Evolutionary conservation across 2,329 filamentous ascomycete species (phyloP), one percentile per base, ranked within the genome.

Genomic region (Aaosphaeria pasadenensis): DNA sequence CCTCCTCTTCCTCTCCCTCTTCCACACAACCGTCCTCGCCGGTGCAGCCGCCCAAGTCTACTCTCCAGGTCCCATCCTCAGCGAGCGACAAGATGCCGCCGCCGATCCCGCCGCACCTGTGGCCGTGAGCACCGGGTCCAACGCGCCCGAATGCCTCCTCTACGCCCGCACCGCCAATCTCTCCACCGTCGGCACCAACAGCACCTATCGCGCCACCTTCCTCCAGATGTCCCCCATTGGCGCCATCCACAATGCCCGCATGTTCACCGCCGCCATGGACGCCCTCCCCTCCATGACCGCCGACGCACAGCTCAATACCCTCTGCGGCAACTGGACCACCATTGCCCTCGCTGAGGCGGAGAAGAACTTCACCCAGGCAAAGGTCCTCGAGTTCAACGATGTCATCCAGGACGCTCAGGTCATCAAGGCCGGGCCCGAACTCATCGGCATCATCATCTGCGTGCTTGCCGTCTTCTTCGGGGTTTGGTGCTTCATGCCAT

Each of bases 101-200:
- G n/a, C 38, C 17, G 30, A 42, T 49, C 17, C 17, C 3, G 17
- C 17, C 17, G 17, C 17, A 24, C 17, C 41, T 2, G 9, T 36
- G 33, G 33, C 33, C 33, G 13, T 36, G 13, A 9, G 33, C 13
- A 53, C 46, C 33, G 54, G 59, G n/a, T 53, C 61, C 9, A 55
- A 55, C 45, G 55, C 53, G 40, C 54, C 63, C 11, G 50, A 63
- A 43, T 78, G 75, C 61, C 51, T 64, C 44, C 70, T 76, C 58
- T 78, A 78, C 59, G 61, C 71, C 48, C 61, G 57, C 43, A 73
- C 72, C 24, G 76, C 76, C 51, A 78, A 78, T 60, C 69, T 76
- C 50, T 76, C 75, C 24, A 72, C 69, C 50, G 71, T 78, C 51
- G 73, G 72, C 49, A 52, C 64, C 46, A 79, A 78, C 63, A 57